Percentiles rank a stretch among this genome's conserved stretches.
Evolutionary conservation across 495 filamentous ascomycete species (phyloP).

Genomic region (Lepidopterella palustris): DNA sequence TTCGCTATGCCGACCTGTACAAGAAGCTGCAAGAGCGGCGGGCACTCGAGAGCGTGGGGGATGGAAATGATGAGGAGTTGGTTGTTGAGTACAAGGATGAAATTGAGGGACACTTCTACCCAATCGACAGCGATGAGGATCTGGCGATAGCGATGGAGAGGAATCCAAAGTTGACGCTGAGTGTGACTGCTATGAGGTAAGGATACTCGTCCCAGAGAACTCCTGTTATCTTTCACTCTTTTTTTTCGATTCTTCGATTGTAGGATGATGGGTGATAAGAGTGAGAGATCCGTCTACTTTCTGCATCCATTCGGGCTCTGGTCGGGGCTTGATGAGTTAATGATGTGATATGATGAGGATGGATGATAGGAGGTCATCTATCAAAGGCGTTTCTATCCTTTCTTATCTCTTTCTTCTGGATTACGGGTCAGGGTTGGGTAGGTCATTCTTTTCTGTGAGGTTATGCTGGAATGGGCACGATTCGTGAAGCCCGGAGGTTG

Average conservation of each 20-base stretch:
- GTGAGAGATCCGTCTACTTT: too few relatives aligned
- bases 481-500: too few relatives aligned
- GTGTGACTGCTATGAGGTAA: conserved; percentile 44
- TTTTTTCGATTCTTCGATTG: background rate
- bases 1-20: conserved; percentile 52
- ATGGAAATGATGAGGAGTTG: conserved; percentile 51
- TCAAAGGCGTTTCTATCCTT: too few relatives aligned
- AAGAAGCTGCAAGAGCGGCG: conserved; percentile 62
- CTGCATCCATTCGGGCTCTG: too few relatives aligned
- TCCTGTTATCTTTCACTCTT: background rate
- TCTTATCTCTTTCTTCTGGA: too few relatives aligned
- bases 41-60: conserved; percentile 31
- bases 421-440: too few relatives aligned
- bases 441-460: too few relatives aligned
- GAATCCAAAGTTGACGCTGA: conserved; percentile 81
- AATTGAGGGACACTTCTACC: conserved; percentile 62
- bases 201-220: background rate
- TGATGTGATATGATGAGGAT: too few relatives aligned
- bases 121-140: conserved; percentile 71
- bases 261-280: background rate
- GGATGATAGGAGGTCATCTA: too few relatives aligned
- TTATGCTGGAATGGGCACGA: too few relatives aligned
- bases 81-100: conserved; percentile 85
- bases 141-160: conserved; percentile 70
- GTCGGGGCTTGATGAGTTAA: too few relatives aligned